Base-by-base conservation (phyloP, 108 stramenopile genomes). In the Nitzschia palea region DNA sequence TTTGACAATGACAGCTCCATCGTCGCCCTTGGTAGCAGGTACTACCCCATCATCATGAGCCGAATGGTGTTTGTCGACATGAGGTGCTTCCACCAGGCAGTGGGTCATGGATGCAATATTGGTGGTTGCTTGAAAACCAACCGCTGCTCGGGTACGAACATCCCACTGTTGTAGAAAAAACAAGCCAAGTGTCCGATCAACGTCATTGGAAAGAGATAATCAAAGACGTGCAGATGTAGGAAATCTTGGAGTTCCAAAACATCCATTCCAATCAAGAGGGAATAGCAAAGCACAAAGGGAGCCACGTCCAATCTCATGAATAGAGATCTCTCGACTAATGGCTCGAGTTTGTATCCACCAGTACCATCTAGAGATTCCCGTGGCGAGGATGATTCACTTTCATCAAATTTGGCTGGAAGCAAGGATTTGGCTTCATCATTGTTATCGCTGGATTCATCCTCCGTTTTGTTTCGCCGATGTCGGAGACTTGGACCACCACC, bases 251-350 rank as follows among this genome's bases (percentile, higher is more conserved):
- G 20, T 22, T 48, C 18, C 28, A 28, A 31, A 4, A 44, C 15
- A 70, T 84, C 84, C 22, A 73, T 2, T 10, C 35, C 27, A 1
- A 89, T 64, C 14, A 86, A 56, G n/a, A 74, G 5, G 18, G 55
- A 32, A 31, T 89, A 89, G 4, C 47, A 37, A 20, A 80, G 23
- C 0, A 82, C 27, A 48, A 86, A 89, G 12, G 88, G 85, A 31
- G 55, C 55, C 4, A 84, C 70, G 56, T 89, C 88, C 34, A 85
- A 68, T 65, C 87, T 69, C 15, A 47, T 47, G 1, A 81, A 56
- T 2, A 72, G 26, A 5, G 74, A 50, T 48, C 84, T 70, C 28
- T 79, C 75, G 3, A 15, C 34, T 10, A 88, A 72, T 4, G 87
- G 87, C 14, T 59, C 55, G 29, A 74, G 47, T 22, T 42, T 47